Percentiles rank a stretch among this genome's conserved stretches.
phyloP scores from a whole-genome alignment of 176 grass and related monocot genomes.

The Hordeum marinum region DNA sequence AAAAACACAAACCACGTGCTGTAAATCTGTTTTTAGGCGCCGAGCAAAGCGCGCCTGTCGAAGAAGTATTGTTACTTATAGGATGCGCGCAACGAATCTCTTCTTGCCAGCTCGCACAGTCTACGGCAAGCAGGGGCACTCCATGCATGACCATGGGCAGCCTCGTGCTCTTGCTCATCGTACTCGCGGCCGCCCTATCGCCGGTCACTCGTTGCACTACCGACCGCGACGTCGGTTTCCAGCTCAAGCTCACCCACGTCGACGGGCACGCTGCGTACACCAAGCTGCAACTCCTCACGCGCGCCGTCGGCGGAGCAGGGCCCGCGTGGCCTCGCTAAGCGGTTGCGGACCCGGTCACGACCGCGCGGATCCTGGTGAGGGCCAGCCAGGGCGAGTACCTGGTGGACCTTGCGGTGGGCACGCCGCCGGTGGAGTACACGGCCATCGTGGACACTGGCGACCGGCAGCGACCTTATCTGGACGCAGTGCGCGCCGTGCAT shows the following conservation, averaged over 20 bases:
- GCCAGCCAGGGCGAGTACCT: conserved; percentile 67
- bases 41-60: no score
- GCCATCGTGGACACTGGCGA: conserved; percentile 69
- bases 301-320: conserved; percentile 43
- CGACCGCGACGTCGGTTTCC: conserved; percentile 24
- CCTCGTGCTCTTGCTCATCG: background rate
- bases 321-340: conserved; percentile 29
- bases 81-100: no score
- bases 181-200: background rate
- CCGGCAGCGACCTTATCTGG: conserved; percentile 76
- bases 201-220: background rate
- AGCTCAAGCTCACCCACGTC: conserved; percentile 40
- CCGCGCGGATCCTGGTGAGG: conserved; percentile 30
- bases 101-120: no score
- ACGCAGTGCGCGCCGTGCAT: conserved; percentile 87
- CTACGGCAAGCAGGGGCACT: background rate
- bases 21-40: no score
- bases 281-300: conserved; percentile 34
- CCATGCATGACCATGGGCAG: no score
- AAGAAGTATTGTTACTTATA: no score
- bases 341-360: conserved; percentile 13
- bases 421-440: conserved; percentile 40
- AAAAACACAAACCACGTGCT: no score
- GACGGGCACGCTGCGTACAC: conserved; percentile 22
- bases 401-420: conserved; percentile 62